These are phyloP conservation scores for Solanum boliviense DNA, from an alignment of 257 asterid species.

Conservation along the genomic window DNA sequence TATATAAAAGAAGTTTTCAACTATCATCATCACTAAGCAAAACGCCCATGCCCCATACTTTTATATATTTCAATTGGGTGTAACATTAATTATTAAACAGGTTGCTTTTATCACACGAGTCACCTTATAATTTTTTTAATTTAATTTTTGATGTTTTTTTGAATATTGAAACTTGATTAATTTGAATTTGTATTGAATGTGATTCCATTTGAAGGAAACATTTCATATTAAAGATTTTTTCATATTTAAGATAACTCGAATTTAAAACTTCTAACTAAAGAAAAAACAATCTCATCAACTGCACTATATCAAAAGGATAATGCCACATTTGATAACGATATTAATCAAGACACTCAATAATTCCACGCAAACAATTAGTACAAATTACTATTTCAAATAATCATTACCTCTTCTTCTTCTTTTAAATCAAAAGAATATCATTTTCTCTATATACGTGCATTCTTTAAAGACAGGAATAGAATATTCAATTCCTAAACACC, in stretches of 20 bases:
- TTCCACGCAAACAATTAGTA: neutral
- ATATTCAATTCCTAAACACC: neutral
- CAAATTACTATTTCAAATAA: neutral
- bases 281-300: rapidly evolving
- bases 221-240: too few relatives aligned
- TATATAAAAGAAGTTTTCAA: neutral
- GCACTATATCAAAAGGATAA: too few relatives aligned
- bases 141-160: too few relatives aligned
- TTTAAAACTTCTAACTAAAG: too few relatives aligned
- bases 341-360: neutral
- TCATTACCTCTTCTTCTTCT: neutral
- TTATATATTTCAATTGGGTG: neutral
- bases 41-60: neutral
- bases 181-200: rapidly evolving
- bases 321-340: neutral
- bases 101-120: neutral
- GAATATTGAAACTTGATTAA: rapidly evolving
- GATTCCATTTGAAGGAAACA: rapidly evolving
- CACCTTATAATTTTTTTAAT: too few relatives aligned
- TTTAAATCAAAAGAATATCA: neutral
- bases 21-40: neutral
- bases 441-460: neutral
- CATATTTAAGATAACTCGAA: too few relatives aligned
- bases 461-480: neutral
- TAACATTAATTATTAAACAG: neutral